Conservation (phyloP, 2,329 filamentous ascomycete genomes). For the Eutypa lata region DNA sequence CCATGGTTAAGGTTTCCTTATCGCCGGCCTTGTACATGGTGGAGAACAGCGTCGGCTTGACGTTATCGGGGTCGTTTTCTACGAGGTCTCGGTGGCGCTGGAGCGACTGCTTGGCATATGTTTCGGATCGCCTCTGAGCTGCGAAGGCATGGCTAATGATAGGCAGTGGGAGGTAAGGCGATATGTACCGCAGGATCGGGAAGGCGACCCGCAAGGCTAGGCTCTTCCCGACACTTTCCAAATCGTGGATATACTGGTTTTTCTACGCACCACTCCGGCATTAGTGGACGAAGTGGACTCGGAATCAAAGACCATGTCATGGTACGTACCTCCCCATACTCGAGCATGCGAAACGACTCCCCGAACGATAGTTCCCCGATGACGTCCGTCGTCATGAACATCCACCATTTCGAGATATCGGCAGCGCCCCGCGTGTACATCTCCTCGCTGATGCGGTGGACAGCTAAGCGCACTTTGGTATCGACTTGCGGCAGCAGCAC, state of each 20-base stretch:
- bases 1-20: conserved; percentile 16
- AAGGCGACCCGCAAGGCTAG: conserved; percentile 25
- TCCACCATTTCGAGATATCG: conserved; percentile 53
- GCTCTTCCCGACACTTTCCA: conserved; percentile 27
- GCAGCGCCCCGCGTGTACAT: conserved; percentile 29
- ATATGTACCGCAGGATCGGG: conserved; percentile 22
- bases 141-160: conserved; percentile 11
- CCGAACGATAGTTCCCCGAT: conserved; percentile 53
- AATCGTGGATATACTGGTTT: conserved; percentile 38
- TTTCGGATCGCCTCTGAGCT: conserved; percentile 12
- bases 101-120: conserved; percentile 25
- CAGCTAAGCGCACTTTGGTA: conserved; percentile 33
- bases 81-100: conserved; percentile 13
- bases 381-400: conserved; percentile 52
- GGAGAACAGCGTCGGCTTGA: conserved; percentile 33
- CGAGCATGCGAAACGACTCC: conserved; percentile 50
- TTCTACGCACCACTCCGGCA: conserved; percentile 23
- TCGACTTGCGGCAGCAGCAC: conserved; percentile 30
- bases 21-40: conserved; percentile 33
- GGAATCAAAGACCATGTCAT: too few species aligned
- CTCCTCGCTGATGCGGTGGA: conserved; percentile 43
- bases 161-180: conserved; percentile 25
- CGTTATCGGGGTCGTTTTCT: conserved; percentile 14
- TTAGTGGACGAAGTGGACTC: too few species aligned
- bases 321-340: conserved; percentile 41